Percentiles rank a stretch among this genome's conserved stretches.
These are phyloP conservation scores for Naematelia encephala DNA, from an alignment of 768 basidiomycete species.

Conservation along the genomic window DNA sequence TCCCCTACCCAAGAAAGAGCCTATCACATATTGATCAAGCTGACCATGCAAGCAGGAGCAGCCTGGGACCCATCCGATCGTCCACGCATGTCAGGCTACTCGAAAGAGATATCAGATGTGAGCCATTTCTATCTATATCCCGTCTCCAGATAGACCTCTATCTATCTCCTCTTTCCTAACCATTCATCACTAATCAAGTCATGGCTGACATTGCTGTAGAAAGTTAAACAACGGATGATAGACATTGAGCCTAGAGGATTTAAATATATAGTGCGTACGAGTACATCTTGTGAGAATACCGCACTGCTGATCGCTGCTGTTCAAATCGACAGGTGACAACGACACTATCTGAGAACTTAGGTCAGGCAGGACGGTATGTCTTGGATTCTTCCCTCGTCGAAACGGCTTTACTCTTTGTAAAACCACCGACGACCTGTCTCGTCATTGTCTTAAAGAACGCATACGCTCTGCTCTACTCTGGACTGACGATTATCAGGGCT, in stretches of 20 bases:
- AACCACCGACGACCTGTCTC: not conserved
- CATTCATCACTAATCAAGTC: not conserved
- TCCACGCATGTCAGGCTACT: constrained; percentile 20
- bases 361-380: constrained; percentile 41
- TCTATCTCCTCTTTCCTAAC: not conserved
- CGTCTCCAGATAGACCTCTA: not conserved
- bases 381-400: not conserved
- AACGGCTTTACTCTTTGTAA: not conserved
- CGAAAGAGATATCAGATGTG: constrained; percentile 43
- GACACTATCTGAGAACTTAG: constrained; percentile 40
- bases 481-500: constrained; percentile 21
- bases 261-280: constrained; percentile 38
- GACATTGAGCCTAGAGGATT: constrained; percentile 42
- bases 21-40: not conserved
- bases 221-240: constrained; percentile 39
- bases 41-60: constrained; percentile 19
- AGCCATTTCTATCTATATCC: not conserved
- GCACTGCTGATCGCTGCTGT: no score
- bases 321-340: constrained; percentile 24
- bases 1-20: not conserved
- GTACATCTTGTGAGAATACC: not conserved
- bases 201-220: constrained; percentile 10
- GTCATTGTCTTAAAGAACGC: not conserved
- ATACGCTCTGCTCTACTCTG: no score
- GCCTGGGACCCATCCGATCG: constrained; percentile 34